phyloP scores from a whole-genome alignment of 1,284 basidiomycete species.

The Trichosporon ovoides region DNA sequence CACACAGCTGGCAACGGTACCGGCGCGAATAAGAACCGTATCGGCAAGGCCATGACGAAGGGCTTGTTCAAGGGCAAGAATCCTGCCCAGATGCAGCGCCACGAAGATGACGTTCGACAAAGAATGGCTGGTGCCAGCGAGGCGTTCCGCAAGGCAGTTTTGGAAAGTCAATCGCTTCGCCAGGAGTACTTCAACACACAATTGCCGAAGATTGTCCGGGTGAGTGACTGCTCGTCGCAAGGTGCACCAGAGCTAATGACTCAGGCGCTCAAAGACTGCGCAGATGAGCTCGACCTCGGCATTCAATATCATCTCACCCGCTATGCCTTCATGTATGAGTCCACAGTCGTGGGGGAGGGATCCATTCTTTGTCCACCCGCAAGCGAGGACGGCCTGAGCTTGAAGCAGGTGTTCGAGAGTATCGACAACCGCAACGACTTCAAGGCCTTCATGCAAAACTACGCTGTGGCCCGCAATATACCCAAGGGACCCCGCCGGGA shows the following conservation, averaged over 20 bases:
- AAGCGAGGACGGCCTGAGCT: slow-evolving; percentile 53
- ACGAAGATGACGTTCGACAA: slow-evolving; percentile 87
- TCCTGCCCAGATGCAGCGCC: slow-evolving; percentile 81
- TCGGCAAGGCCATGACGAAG: slow-evolving; percentile 75
- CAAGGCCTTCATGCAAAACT: slow-evolving; percentile 95
- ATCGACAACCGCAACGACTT: slow-evolving; percentile 96
- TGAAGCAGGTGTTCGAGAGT: slow-evolving; percentile 79
- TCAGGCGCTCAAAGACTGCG: slow-evolving; percentile 88
- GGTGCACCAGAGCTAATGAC: not conserved
- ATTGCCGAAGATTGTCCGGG: slow-evolving; percentile 83
- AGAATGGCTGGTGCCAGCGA: slow-evolving; percentile 82
- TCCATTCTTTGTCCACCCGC: slow-evolving; percentile 54
- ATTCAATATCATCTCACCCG: slow-evolving; percentile 93
- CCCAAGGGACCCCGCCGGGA: slow-evolving; percentile 68
- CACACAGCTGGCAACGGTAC: slow-evolving; percentile 56
- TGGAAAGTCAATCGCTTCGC: slow-evolving; percentile 78
- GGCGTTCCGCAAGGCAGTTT: slow-evolving; percentile 83
- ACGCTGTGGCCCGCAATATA: slow-evolving; percentile 70
- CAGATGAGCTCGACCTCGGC: slow-evolving; percentile 93
- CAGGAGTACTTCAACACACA: slow-evolving; percentile 99
- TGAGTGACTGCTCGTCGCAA: slow-evolving; percentile 50
- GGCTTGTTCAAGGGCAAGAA: slow-evolving; percentile 91
- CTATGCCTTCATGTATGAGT: slow-evolving; percentile 92
- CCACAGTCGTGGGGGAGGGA: slow-evolving; percentile 83
- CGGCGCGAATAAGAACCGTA: slow-evolving; percentile 57